phyloP scores from a whole-genome alignment of 352 stramenopile species.

The Phytophthora pini region DNA sequence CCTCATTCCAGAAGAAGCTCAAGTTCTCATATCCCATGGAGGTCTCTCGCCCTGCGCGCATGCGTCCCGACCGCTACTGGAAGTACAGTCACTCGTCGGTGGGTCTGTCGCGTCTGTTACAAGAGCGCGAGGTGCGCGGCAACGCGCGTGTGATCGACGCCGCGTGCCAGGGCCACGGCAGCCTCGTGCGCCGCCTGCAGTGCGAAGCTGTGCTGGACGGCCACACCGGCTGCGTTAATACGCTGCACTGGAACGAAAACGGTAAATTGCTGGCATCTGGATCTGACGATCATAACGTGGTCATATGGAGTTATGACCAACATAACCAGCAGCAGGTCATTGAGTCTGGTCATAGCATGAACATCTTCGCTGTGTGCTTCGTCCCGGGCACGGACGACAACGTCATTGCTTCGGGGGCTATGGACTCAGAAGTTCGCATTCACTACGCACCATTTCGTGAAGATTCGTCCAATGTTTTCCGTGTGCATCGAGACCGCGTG shows the following conservation, averaged over 20 bases:
- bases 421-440: slow-evolving; percentile 88
- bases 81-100: slow-evolving; percentile 40
- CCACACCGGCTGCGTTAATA: slow-evolving; percentile 86
- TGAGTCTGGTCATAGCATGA: slow-evolving; percentile 76
- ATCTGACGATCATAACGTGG: slow-evolving; percentile 84
- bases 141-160: slow-evolving; percentile 54
- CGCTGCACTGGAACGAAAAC: slow-evolving; percentile 80
- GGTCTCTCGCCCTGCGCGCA: slow-evolving; percentile 12
- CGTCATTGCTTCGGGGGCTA: slow-evolving; percentile 76
- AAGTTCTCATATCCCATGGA: slow-evolving; percentile 16
- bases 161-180: slow-evolving; percentile 60
- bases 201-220: slow-evolving; percentile 61
- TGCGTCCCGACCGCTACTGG: slow-evolving; percentile 33
- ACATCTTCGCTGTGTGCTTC: slow-evolving; percentile 91
- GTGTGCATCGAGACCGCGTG: slow-evolving; percentile 75
- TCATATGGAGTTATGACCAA: slow-evolving; percentile 83
- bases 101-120: slow-evolving; percentile 47
- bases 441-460: slow-evolving; percentile 85
- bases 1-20: slow-evolving; percentile 1
- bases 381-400: slow-evolving; percentile 83
- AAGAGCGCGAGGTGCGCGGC: slow-evolving; percentile 60
- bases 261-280: slow-evolving; percentile 76
- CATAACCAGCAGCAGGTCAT: slow-evolving; percentile 63
- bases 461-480: slow-evolving; percentile 68
- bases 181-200: slow-evolving; percentile 62